Conservation (phyloP, 768 basidiomycete genomes). For the Strobilomyces confusus region DNA sequence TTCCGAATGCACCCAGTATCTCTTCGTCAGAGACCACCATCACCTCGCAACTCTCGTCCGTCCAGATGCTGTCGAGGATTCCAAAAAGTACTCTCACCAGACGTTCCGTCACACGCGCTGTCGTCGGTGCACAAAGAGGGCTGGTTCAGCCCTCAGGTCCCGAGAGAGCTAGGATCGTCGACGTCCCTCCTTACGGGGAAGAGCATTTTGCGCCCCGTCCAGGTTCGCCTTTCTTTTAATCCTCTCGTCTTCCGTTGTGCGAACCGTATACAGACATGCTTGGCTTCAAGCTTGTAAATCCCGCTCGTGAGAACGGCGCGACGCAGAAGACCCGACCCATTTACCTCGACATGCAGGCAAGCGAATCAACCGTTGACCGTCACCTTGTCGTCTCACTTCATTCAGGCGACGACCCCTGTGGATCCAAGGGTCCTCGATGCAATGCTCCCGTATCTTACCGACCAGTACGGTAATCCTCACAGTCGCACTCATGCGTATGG, state of each 20-base stretch:
- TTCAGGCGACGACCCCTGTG: constrained; percentile 92
- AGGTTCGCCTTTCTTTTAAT: constrained; percentile 40
- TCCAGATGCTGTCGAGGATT: constrained; percentile 55
- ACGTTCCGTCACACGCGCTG: constrained; percentile 20
- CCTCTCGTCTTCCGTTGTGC: not conserved
- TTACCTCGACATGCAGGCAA: constrained; percentile 95
- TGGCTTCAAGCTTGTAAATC: constrained; percentile 76
- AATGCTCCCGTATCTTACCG: constrained; percentile 93
- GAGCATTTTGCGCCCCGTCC: constrained; percentile 64
- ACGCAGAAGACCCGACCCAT: constrained; percentile 77
- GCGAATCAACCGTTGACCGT: constrained; percentile 17
- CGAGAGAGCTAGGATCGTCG: constrained; percentile 79
- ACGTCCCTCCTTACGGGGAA: constrained; percentile 73
- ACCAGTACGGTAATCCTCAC: constrained; percentile 97
- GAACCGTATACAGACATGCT: constrained; percentile 65
- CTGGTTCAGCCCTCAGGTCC: constrained; percentile 82
- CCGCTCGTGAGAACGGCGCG: constrained; percentile 52
- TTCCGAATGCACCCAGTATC: not conserved
- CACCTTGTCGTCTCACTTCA: constrained; percentile 5
- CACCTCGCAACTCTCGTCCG: not conserved
- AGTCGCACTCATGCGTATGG: constrained; percentile 98
- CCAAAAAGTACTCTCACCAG: constrained; percentile 35
- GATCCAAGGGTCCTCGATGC: constrained; percentile 96
- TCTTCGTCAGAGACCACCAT: constrained; percentile 11
- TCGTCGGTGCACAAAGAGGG: constrained; percentile 40